These are phyloP conservation scores for Saccharomyces pastorianus DNA, from an alignment of 1,139 yeast species.

Conservation along the genomic window DNA sequence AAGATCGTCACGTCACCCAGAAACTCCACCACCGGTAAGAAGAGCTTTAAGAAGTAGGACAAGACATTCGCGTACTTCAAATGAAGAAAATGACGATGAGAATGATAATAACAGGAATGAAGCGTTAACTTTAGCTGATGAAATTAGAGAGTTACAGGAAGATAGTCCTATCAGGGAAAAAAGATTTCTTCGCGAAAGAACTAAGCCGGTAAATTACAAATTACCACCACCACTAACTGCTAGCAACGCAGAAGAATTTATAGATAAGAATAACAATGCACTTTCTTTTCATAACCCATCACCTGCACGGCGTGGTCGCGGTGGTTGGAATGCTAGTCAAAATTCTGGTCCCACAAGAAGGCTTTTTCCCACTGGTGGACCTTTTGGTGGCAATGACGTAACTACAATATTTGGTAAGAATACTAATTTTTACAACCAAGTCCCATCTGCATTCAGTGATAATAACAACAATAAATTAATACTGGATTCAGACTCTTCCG, in stretches of 20 bases:
- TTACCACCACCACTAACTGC: conserved; percentile 74
- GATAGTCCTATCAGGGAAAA: conserved; percentile 36
- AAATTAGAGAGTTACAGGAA: conserved; percentile 37
- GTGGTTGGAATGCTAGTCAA: conserved; percentile 31
- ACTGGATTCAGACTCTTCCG: conserved; percentile 63
- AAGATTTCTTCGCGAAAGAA: conserved; percentile 69
- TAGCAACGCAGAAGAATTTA: conserved; percentile 15
- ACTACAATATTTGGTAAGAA: conserved; percentile 66
- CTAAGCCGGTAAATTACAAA: conserved; percentile 66
- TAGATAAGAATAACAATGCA: conserved; percentile 12
- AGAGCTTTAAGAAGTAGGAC: conserved; percentile 14
- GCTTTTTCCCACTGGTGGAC: conserved; percentile 90
- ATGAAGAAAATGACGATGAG: conserved; percentile 11
- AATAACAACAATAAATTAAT: conserved; percentile 25
- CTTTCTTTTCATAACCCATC: conserved; percentile 27
- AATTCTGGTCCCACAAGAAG: conserved; percentile 44
- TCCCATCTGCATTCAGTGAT: conserved; percentile 36
- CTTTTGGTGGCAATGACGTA: conserved; percentile 90
- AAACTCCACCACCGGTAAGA: conserved; percentile 9
- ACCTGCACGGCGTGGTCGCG: conserved; percentile 28
- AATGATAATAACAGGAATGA: conserved; percentile 23
- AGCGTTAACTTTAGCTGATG: conserved; percentile 31
- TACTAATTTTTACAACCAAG: conserved; percentile 36
- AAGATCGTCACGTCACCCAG: conserved; percentile 15
- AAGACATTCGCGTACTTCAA: conserved; percentile 2